Evolutionary conservation across 805 yeast species (phyloP), one percentile per base, ranked within the genome.

Genomic region (Starmerella stellata): DNA sequence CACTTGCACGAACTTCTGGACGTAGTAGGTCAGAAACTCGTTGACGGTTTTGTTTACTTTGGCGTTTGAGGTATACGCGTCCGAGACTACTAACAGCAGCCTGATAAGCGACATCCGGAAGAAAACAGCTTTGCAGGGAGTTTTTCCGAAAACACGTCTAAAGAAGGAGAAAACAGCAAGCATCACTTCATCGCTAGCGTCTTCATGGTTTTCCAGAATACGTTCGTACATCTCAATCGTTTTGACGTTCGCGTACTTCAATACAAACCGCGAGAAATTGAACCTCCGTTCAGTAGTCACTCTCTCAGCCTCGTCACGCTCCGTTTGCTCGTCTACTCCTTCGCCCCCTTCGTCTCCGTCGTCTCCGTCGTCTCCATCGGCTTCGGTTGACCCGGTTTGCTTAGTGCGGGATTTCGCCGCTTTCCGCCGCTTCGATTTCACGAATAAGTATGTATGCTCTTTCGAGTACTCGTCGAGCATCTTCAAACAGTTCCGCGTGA

Each of bases 51-150:
- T 62, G 41, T 81, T 62, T 3, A 73, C 61, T 14, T 58, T 35
- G 21, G 65, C 51, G 15, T 67, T 54, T 29, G 63, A 65, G 11
- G 72, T 60, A 5, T 78, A 59, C 21, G 68, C 23, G 7, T 29
- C 32, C 5, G 32, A 15, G 7, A 29, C 16, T 8, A 15, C 62
- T 49, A 72, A 68, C 1, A 79, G 52, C 2, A 68, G 51, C 14
- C 65, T 53, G 67, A 87, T 68, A 52, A 90, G 72, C 53, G 85
- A 95, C 25, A 90, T 52, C 37, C 94, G 62, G 49, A 66, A 75
- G 25, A 79, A 55, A 25, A 69, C 58, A 0, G 74, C 61, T 31
- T 74, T 72, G 37, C 64, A 66, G 41, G 78, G 75, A 30, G 71
- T 66, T 35, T 72, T 65, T 35, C 76, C 74, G 46, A 82, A 72